A percentile compares a stretch with the other conserved stretches of the same genome.
These are phyloP conservation scores for Hibiscus syriacus DNA, from an alignment of 345 rosid species.

Conservation along the genomic window DNA sequence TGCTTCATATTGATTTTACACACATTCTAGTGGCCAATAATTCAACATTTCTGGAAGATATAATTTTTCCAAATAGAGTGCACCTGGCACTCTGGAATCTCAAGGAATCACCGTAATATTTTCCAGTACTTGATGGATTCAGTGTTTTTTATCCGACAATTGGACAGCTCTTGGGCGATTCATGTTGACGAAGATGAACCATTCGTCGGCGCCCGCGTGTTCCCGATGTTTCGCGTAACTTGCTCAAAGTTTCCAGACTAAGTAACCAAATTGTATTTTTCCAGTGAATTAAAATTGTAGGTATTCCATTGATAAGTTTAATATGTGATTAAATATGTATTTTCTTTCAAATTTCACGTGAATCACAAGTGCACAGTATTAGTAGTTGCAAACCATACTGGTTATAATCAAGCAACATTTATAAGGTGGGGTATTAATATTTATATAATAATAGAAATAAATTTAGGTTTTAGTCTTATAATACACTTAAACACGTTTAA, in stretches of 20 bases:
- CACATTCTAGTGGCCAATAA: neutral
- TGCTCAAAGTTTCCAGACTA: neutral
- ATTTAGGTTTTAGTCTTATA: no score
- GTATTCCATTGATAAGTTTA: neutral
- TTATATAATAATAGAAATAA: no score
- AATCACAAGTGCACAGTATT: neutral
- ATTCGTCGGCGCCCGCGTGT: neutral
- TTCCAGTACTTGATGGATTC: neutral
- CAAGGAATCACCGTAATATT: no score
- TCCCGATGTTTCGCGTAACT: conserved; percentile 1
- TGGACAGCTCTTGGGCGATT: neutral
- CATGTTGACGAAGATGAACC: neutral
- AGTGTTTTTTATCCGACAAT: neutral
- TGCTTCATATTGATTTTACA: neutral
- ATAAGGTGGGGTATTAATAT: no score
- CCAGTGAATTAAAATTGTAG: neutral
- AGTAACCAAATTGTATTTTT: neutral
- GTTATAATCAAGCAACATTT: neutral
- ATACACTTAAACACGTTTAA: no score
- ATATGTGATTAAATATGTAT: neutral
- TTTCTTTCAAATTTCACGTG: neutral
- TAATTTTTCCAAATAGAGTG: neutral
- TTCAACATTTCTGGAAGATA: no score
- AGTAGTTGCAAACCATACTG: neutral
- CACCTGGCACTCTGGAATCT: neutral